Evolutionary conservation across 2,329 filamentous ascomycete species (phyloP), one percentile per base, ranked within the genome.

Genomic region (Phaeosphaeria sp.): DNA sequence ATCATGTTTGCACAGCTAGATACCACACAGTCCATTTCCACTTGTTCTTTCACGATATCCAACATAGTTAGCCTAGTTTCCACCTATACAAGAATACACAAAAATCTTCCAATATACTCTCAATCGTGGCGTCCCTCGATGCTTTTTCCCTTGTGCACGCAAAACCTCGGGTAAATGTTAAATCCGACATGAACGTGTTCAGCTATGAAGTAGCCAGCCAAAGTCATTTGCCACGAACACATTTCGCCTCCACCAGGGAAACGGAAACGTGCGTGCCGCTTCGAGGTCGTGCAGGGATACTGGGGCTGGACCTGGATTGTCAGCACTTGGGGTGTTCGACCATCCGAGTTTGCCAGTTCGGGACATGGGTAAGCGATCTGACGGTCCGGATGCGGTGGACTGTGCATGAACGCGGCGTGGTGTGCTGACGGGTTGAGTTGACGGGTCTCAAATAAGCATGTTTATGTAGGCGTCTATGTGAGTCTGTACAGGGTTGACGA

Each of bases 331-430:
- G 6, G 9, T 15, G 27, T 49, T 27, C 15, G n/a, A 18, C 24
- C 24, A 6, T 36, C 11, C 18, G 46, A 11, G 25, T 11, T 33
- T 20, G 25, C n/a, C n/a, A n/a, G n/a, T n/a, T n/a, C n/a, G n/a
- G 46, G 46, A 43, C 30, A 49, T 17, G 46, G 46, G 46, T 33
- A 49, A 49, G 46, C 46, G 46, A 49, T 13, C 15, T 36, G 46
- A 8, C 17, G 18, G 6, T 49, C 46, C 17, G 21, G 1, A 9
- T 36, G 6, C 17, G 25, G 25, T 20, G 21, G 3, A 20, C 6
- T 49, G 18, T 33, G 46, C 46, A 49, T 49, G 17, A 8, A n/a
- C 6, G 22, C 24, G 13, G 15, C 6, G 11, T 13, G n/a, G n/a
- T 6, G 30, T 36, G 30, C 30, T 36, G 30, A 36, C 3, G 11